Evolutionary conservation across 495 filamentous ascomycete species (phyloP).

Genomic region (Lepraria neglecta): DNA sequence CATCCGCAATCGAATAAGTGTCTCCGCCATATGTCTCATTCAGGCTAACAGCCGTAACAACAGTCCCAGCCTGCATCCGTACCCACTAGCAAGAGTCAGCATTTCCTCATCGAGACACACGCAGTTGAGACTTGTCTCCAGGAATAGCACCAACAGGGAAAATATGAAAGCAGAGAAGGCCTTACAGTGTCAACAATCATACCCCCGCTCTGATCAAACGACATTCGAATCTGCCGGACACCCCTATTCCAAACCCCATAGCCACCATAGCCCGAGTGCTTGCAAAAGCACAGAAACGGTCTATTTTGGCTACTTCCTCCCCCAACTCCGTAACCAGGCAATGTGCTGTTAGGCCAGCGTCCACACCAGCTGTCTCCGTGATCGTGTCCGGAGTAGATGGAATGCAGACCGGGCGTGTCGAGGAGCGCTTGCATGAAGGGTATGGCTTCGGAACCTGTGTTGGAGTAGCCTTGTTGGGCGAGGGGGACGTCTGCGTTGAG

Average conservation of each 20-base stretch:
- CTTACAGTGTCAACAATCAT: constrained; percentile 44
- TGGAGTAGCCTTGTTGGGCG: constrained; percentile 46
- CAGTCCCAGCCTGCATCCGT: constrained; percentile 54
- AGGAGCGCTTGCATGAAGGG: constrained; percentile 60
- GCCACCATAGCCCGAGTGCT: constrained; percentile 65
- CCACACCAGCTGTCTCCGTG: constrained; percentile 62
- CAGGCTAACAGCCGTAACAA: constrained; percentile 52
- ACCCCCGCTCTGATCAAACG: constrained; percentile 31
- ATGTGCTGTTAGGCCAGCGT: constrained; percentile 31
- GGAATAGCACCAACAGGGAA: no score
- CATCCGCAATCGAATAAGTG: constrained; percentile 39
- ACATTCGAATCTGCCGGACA: constrained; percentile 50
- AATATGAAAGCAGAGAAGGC: no score
- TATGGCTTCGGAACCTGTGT: constrained; percentile 47
- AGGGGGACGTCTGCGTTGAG: constrained; percentile 58
- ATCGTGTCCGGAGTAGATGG: constrained; percentile 63
- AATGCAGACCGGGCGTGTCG: constrained; percentile 51
- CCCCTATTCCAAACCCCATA: constrained; percentile 62
- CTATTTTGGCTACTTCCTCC: constrained; percentile 11
- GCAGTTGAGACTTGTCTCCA: no score
- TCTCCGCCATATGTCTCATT: constrained; percentile 65
- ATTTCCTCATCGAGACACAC: no score
- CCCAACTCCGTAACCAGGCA: constrained; percentile 17
- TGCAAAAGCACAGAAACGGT: constrained; percentile 55
- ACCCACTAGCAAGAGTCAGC: constrained; percentile 40